Conservation (phyloP, 176 grass and related monocot genomes). For the Pontederia paniculata region DNA sequence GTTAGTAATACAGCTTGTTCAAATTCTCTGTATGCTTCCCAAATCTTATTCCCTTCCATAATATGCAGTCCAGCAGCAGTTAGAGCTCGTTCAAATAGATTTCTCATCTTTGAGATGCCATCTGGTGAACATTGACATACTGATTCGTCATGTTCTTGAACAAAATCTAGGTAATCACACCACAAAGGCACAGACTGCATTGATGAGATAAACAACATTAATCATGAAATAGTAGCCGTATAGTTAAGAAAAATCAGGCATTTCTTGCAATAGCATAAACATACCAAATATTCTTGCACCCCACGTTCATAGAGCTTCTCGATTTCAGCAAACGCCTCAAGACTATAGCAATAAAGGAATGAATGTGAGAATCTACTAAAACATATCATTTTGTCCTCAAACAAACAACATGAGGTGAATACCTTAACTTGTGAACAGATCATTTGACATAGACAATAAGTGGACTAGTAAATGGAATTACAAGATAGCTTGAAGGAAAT, state of each 20-base stretch:
- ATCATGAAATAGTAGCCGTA: slow-evolving; percentile 6
- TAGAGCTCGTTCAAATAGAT: slow-evolving; percentile 77
- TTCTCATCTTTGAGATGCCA: slow-evolving; percentile 77
- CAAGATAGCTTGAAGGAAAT: no score
- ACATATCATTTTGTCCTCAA: background rate
- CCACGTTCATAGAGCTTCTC: slow-evolving; percentile 77
- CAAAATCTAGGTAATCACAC: slow-evolving; percentile 73
- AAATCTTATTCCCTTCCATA: slow-evolving; percentile 62
- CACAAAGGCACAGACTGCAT: slow-evolving; percentile 71
- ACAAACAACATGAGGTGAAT: background rate
- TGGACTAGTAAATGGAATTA: no score
- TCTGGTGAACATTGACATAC: slow-evolving; percentile 49
- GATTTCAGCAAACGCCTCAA: slow-evolving; percentile 42
- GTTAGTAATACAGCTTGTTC: slow-evolving; percentile 76
- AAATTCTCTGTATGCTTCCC: slow-evolving; percentile 89
- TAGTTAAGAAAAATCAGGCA: background rate
- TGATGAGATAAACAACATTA: slow-evolving; percentile 19
- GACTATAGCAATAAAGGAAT: slow-evolving; percentile 25
- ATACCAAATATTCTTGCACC: slow-evolving; percentile 95
- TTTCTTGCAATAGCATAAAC: slow-evolving; percentile 5
- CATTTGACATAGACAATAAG: no score
- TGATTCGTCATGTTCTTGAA: slow-evolving; percentile 68
- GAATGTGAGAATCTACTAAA: background rate
- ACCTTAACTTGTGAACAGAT: background rate
- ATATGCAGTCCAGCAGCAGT: slow-evolving; percentile 67